Evolutionary conservation across 2,329 filamentous ascomycete species (phyloP).

Genomic region (Colletotrichum sp.): DNA sequence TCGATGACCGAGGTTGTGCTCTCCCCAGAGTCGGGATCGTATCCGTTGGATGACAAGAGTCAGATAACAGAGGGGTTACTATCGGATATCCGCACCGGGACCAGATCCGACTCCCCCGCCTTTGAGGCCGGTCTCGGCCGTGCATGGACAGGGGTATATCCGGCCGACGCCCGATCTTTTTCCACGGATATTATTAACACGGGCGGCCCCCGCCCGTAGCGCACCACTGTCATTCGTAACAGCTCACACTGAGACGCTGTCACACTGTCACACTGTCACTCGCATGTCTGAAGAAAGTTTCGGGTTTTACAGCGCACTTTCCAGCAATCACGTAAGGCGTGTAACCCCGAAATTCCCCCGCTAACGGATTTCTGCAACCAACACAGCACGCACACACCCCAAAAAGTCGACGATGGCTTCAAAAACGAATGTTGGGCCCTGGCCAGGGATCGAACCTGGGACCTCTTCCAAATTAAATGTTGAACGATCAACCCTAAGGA

Average conservation of each 20-base stretch:
- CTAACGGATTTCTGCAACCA: neutral
- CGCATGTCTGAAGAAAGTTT: neutral
- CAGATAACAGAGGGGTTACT: constrained; percentile 1
- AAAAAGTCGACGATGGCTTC: neutral
- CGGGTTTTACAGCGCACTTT: neutral
- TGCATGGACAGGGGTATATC: constrained; percentile 19
- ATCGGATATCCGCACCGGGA: constrained; percentile 20
- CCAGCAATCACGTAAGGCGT: neutral
- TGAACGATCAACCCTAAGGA: constrained; percentile 6
- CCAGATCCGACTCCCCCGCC: constrained; percentile 18
- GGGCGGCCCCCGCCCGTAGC: neutral
- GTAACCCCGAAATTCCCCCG: neutral
- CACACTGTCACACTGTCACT: neutral
- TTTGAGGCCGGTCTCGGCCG: constrained; percentile 19
- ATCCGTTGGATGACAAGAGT: neutral
- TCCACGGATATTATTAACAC: neutral
- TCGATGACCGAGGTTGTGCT: constrained; percentile 1
- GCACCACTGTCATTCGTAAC: neutral
- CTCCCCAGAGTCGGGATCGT: neutral
- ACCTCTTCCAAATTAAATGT: constrained; percentile 7
- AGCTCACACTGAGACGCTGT: neutral
- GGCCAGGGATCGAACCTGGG: constrained; percentile 21
- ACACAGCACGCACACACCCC: fast-evolving
- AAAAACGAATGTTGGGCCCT: neutral
- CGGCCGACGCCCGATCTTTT: constrained; percentile 11